Percentiles rank a stretch among this genome's conserved stretches.
Conservation (phyloP, 176 grass and related monocot genomes). For the Paspalum notatum region DNA sequence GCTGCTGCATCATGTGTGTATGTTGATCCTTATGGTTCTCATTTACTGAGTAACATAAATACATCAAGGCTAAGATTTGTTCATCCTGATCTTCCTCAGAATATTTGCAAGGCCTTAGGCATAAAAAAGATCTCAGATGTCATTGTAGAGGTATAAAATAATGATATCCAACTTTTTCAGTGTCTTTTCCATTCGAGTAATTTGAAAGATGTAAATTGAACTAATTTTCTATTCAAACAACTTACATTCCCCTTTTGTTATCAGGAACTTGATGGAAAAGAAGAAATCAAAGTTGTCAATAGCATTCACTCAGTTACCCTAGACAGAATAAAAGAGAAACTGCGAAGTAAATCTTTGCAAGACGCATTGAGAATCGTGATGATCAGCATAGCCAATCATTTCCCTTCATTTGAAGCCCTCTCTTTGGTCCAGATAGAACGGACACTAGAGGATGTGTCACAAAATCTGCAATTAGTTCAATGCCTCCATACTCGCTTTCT, state of each 20-base stretch:
- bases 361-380: slow-evolving; percentile 66
- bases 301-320: slow-evolving; percentile 74
- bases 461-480: slow-evolving; percentile 75
- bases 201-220: slow-evolving; percentile 13
- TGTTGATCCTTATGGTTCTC: slow-evolving; percentile 81
- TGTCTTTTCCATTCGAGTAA: slow-evolving; percentile 16
- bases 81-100: slow-evolving; percentile 86
- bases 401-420: slow-evolving; percentile 78
- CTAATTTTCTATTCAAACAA: slow-evolving; percentile 1
- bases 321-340: slow-evolving; percentile 67
- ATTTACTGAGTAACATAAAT: slow-evolving; percentile 75
- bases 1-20: slow-evolving; percentile 84
- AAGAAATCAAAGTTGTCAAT: slow-evolving; percentile 59
- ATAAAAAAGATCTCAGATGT: slow-evolving; percentile 86
- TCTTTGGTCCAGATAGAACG: slow-evolving; percentile 57
- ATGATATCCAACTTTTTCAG: not conserved
- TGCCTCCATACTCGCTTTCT: slow-evolving; percentile 78
- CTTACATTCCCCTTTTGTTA: slow-evolving; percentile 22
- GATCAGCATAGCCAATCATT: slow-evolving; percentile 70
- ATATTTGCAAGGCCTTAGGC: slow-evolving; percentile 64
- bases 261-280: slow-evolving; percentile 81
- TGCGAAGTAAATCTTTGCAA: slow-evolving; percentile 72
- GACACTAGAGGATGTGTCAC: slow-evolving; percentile 67
- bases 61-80: slow-evolving; percentile 86
- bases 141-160: slow-evolving; percentile 74